Base-by-base conservation (phyloP, 768 basidiomycete species). In the Candolleomyces efflorescens region DNA sequence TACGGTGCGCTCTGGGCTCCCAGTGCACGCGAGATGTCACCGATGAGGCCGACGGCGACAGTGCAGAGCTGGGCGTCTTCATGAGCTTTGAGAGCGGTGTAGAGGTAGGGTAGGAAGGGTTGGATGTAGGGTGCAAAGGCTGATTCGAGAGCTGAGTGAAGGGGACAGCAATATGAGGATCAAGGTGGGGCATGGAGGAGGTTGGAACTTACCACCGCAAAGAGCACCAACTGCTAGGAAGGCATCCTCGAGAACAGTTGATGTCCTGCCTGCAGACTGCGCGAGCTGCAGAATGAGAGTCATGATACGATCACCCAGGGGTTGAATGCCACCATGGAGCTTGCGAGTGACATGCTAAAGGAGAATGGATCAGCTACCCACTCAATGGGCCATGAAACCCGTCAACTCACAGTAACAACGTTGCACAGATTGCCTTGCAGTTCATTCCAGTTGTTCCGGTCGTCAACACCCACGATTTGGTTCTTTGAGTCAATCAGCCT, bases 391-490 rank as follows among this genome's bases (percentile, higher is more conserved):
- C 3, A 27, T 27, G 27, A 27, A 27, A 27, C 27, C 27, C 27
- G 32, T 32, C 11, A 27, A 76, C 90, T 68, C 67, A 93, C 92
- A 55, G 92, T 90, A 54, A 92, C 79, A 48, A 97, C 90, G 62
- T 89, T 86, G 70, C 94, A 97, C 64, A 98, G 81, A 74, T 96
- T 97, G 73, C 92, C 89, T 70, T 97, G 95, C 23, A 99, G 80
- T 69, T 99, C 96, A 67, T 97, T 97, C 94, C 96, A 97, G 76
- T 97, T 99, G 73, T 94, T 95, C 61, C 92, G 87, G 68, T 99
- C 97, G 71, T 99, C 97, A 17, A 87, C 79, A 45, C 97, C 97
- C 39, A 99, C 78, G 57, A 98, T 89, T 74, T 98, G 95, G 70
- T 90, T 92, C 85, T 95, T 65, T 13, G 38, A 60, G 22, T 51